phyloP scores from a whole-genome alignment of 495 filamentous ascomycete species.

The Sordaria brevicollis region DNA sequence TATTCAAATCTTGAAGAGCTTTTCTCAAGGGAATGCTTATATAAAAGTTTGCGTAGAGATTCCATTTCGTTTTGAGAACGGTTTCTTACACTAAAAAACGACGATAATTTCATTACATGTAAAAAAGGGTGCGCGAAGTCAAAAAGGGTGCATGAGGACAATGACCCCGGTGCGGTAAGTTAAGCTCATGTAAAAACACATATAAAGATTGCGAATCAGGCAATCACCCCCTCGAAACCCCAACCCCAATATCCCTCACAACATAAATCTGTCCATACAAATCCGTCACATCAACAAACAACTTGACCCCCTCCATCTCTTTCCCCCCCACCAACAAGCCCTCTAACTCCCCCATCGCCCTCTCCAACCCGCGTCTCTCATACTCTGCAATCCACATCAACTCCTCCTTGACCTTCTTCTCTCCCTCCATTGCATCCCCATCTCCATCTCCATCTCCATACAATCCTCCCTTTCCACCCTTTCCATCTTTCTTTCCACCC shows the following conservation, averaged over 20 bases:
- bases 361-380: neutral
- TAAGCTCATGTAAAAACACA: too few species aligned
- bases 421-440: neutral
- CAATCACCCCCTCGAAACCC: neutral
- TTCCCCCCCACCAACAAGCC: neutral
- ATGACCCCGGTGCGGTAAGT: too few species aligned
- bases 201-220: too few species aligned
- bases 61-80: too few species aligned
- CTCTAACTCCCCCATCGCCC: neutral
- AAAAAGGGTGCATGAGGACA: too few species aligned
- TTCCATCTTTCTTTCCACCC: neutral
- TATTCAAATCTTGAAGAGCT: too few species aligned
- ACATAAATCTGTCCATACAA: neutral
- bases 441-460: neutral
- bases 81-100: too few species aligned
- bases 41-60: too few species aligned
- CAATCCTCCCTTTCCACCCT: neutral
- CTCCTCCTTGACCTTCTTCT: neutral
- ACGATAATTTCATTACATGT: too few species aligned
- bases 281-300: neutral
- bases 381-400: neutral
- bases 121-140: too few species aligned
- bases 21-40: too few species aligned
- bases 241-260: neutral
- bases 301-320: neutral